Base-by-base conservation (phyloP, 2,329 filamentous ascomycete species). In the Colletotrichum horii region DNA sequence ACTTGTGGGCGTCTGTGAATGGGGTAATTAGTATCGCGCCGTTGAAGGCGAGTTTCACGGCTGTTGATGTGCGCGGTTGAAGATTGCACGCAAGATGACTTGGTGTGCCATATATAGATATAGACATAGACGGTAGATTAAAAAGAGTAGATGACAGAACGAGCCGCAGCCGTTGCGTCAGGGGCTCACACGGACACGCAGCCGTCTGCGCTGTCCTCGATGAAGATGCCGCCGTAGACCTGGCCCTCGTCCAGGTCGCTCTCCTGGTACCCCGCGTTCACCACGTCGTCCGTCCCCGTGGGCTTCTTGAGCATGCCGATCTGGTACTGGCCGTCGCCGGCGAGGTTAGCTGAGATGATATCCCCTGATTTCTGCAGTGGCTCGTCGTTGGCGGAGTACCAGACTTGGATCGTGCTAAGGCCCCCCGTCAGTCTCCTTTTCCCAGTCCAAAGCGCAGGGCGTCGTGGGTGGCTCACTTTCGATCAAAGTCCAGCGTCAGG, bases 301-400 rank as follows among this genome's bases (percentile, higher is more conserved):
- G 86, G 87, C 81, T 88, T 91, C 88, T 92, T 92, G 75, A 92
- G 83, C 24, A 92, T 86, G 64, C 91, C 90, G 36, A 92, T 85
- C 82, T 92, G 91, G 81, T 88, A 74, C 8, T 76, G 74, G 14
- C 70, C 74, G 4, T 66, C 7, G 8, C 74, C 74, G 30, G 65
- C 58, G 58, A 76, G 70, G 19, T 74, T 28, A 5, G 71, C 65
- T 32, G 43, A 58, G n/a, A 74, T 26, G 70, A 24, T 36, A 3
- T 36, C 16, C 11, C 65, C 70, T 22, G 56, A 56, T 58, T 69
- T 76, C 34, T 28, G 19, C 19, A 78, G 74, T 24, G 61, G 70
- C 15, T 61, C 60, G 28, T 70, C 38, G 16, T 69, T 71, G 3
- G 75, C 70, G 9, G 76, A 78, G 60, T 75, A 77, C 76, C 76